phyloP scores from a whole-genome alignment of 164 flowering plant species.

The Dillenia turbinata region DNA sequence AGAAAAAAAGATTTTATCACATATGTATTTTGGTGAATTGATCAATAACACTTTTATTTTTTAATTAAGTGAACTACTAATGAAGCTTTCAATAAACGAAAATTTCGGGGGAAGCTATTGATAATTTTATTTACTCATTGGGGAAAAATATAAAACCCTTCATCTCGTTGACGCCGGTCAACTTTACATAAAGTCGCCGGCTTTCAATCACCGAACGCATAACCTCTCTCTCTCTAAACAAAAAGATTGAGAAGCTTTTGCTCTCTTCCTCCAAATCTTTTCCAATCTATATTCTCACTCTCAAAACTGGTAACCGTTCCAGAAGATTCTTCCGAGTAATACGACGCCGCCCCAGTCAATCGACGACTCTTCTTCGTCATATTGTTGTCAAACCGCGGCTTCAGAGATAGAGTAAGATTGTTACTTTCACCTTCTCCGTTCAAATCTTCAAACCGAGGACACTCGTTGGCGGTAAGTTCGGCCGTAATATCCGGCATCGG shows the following conservation, averaged over 20 bases:
- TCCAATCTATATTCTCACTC: slow-evolving; percentile 14
- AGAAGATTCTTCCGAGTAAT: slow-evolving; percentile 64
- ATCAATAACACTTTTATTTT: too few species aligned
- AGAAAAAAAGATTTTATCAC: too few species aligned
- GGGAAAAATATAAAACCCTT: not conserved
- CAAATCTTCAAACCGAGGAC: slow-evolving; percentile 11
- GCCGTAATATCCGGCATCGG: slow-evolving; percentile 41
- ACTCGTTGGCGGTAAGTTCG: slow-evolving; percentile 26
- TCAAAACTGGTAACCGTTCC: slow-evolving; percentile 53
- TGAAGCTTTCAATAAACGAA: too few species aligned
- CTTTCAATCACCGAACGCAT: slow-evolving; percentile 4
- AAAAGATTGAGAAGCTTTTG: slow-evolving; percentile 36
- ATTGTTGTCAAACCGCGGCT: slow-evolving; percentile 18
- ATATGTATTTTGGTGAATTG: too few species aligned
- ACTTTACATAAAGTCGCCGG: slow-evolving; percentile 26
- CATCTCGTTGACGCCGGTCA: not conserved
- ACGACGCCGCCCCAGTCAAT: slow-evolving; percentile 46
- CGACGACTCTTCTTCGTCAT: slow-evolving; percentile 31
- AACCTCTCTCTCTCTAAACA: slow-evolving; percentile 8
- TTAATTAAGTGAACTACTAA: too few species aligned
- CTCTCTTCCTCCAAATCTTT: slow-evolving; percentile 11
- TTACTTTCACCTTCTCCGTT: slow-evolving; percentile 8
- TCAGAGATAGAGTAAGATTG: slow-evolving; percentile 61
- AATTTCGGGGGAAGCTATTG: too few species aligned
- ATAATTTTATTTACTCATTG: slow-evolving; percentile 1